These are phyloP conservation scores for Nakataea oryzae DNA, from an alignment of 2,329 filamentous ascomycete species.

Conservation along the genomic window DNA sequence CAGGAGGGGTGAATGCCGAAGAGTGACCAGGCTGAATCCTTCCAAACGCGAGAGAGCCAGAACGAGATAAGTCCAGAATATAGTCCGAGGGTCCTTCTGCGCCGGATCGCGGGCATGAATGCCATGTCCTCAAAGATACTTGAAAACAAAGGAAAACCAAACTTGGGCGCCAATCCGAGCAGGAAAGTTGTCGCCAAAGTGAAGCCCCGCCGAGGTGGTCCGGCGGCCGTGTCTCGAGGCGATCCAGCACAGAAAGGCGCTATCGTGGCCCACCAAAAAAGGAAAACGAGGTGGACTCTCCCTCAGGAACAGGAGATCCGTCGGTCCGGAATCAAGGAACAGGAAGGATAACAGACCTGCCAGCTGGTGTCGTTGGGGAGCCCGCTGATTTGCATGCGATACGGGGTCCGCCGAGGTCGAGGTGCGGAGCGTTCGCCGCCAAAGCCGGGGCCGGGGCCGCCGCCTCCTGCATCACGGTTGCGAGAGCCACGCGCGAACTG, in stretches of 20 bases:
- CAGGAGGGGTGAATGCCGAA: conserved; percentile 27
- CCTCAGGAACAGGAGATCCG: conserved; percentile 16
- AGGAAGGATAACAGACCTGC: conserved; percentile 85
- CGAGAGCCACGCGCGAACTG: conserved; percentile 90
- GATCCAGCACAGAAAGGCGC: background rate
- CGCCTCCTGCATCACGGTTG: conserved; percentile 28
- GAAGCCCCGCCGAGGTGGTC: background rate
- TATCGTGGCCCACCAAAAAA: background rate
- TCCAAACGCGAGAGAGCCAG: conserved; percentile 19
- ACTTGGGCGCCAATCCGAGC: background rate
- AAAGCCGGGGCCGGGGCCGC: conserved; percentile 22
- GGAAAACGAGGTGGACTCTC: background rate
- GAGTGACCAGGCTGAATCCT: conserved; percentile 9
- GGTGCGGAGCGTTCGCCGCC: conserved; percentile 46
- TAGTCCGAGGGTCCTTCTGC: background rate
- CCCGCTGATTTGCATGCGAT: conserved; percentile 95
- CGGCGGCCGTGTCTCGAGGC: background rate
- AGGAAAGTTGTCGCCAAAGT: background rate
- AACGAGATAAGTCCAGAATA: conserved; percentile 11
- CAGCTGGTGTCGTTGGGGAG: conserved; percentile 98
- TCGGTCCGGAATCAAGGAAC: conserved; percentile 40
- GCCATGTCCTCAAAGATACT: background rate
- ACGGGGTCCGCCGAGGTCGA: conserved; percentile 85
- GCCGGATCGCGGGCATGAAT: conserved; percentile 1
- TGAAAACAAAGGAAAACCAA: background rate